These are phyloP conservation scores for Penicillium diatomitis DNA, from an alignment of 495 filamentous ascomycete genomes.

Conservation along the genomic window DNA sequence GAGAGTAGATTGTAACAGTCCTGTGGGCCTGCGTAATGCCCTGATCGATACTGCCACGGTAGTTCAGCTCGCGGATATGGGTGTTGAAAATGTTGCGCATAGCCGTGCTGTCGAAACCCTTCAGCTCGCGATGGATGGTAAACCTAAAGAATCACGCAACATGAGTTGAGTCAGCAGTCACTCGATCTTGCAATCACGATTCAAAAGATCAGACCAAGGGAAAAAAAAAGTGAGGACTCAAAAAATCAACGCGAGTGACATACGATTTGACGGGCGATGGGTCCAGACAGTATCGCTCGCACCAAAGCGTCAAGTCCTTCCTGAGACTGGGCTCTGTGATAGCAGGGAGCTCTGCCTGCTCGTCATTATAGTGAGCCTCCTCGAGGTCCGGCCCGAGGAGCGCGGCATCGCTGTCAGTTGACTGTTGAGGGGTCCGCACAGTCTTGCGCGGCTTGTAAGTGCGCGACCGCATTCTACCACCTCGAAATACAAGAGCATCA, in stretches of 20 bases:
- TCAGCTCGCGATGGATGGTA: conserved; percentile 27
- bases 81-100: conserved; percentile 26
- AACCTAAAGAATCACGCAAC: conserved; percentile 16
- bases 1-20: conserved; percentile 33
- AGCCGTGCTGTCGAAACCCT: conserved; percentile 22
- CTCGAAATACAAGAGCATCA: conserved; percentile 20
- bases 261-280: conserved; percentile 35
- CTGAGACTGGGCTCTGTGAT: background rate
- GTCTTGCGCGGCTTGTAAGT: conserved; percentile 9
- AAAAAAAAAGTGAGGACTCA: background rate
- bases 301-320: conserved; percentile 26
- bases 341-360: background rate
- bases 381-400: conserved; percentile 5
- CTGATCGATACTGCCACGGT: conserved; percentile 27
- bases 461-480: conserved; percentile 15
- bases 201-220: background rate
- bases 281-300: conserved; percentile 32
- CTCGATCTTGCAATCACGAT: too few species aligned
- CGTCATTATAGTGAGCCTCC: background rate
- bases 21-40: conserved; percentile 13
- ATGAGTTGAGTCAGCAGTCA: background rate
- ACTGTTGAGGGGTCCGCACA: background rate
- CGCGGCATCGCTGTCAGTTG: conserved; percentile 8
- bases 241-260: background rate
- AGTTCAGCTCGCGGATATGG: conserved; percentile 34